Evolutionary conservation across 2,329 filamentous ascomycete genomes (phyloP), one percentile per base, ranked within the genome.

Genomic region (Pseudocercospora fijiensis): DNA sequence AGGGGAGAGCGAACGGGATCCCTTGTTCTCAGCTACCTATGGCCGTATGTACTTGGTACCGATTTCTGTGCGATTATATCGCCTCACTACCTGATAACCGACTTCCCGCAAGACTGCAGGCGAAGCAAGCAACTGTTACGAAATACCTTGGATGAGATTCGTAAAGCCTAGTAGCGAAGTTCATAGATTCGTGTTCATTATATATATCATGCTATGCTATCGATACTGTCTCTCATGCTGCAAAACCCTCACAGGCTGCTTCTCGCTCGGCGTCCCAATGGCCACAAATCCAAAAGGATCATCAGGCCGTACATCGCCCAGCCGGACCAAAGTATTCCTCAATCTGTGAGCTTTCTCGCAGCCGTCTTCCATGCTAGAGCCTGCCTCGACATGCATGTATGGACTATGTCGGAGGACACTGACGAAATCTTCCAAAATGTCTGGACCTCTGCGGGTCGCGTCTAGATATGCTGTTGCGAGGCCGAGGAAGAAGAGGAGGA

Each of bases 361-460:
- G 8, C 60, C 63, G 51, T 60, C 60, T 37, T 65, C 63, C 27
- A 57, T 60, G n/a, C 55, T 52, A 26, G 51, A 41, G 13, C 58
- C 62, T 16, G 37, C 22, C 8, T 45, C 26, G 24, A 59, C 41
- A 16, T 61, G 51, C 22, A 67, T 51, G 24, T 62, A 64, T 2
- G 37, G 58, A 18, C 27, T 61, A 28, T 64, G 57, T 20, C 62
- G 20, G n/a, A 65, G 57, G 4, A 49, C n/a, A 18, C 41, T 55
- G 3, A 61, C 61, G 24, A 67, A 67, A 37, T 60, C 58, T 47
- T 67, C 63, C 57, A 65, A 26, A 1, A 67, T 22, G n/a, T 63
- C 63, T 4, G 65, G 63, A 0, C 63, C 63, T 59, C 51, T 47
- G 10, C 63, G 60, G 1, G 22, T 41, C 10, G 59, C 52, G 11